A percentile compares a stretch with the other conserved stretches of the same genome.
Conservation (phyloP, 164 flowering plant species). For the Amborella trichopoda region DNA sequence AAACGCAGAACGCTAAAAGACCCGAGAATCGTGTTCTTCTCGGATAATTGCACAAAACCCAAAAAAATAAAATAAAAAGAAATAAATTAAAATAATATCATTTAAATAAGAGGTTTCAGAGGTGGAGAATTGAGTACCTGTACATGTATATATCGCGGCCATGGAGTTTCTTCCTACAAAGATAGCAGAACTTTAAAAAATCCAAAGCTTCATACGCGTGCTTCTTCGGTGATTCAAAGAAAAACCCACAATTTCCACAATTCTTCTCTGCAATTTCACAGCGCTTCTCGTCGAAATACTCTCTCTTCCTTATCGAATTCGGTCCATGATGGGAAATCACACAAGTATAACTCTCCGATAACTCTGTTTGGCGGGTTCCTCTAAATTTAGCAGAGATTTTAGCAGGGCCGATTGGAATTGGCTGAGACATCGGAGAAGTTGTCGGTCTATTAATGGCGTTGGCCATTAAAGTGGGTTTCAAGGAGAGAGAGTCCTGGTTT, state of each 20-base stretch:
- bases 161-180: slow-evolving; percentile 45
- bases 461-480: not conserved
- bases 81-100: too few relatives aligned
- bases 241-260: slow-evolving; percentile 12
- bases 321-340: slow-evolving; percentile 40
- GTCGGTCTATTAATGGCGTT: not conserved
- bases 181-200: slow-evolving; percentile 35
- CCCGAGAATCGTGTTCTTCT: too few relatives aligned
- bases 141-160: slow-evolving; percentile 60
- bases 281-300: slow-evolving; percentile 23
- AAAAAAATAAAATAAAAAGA: too few relatives aligned
- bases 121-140: slow-evolving; percentile 24
- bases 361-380: slow-evolving; percentile 19
- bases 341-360: slow-evolving; percentile 55
- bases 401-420: slow-evolving; percentile 20
- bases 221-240: slow-evolving; percentile 12
- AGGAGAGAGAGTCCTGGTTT: slow-evolving; percentile 6
- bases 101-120: too few relatives aligned
- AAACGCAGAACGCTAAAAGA: too few relatives aligned
- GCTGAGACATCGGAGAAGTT: slow-evolving; percentile 19
- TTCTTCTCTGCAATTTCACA: not conserved
- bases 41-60: too few relatives aligned
- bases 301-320: slow-evolving; percentile 21
- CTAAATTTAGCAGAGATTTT: slow-evolving; percentile 9
- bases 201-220: slow-evolving; percentile 5